Conservation (phyloP, 257 asterid genomes). For the Penstemon davidsonii region DNA sequence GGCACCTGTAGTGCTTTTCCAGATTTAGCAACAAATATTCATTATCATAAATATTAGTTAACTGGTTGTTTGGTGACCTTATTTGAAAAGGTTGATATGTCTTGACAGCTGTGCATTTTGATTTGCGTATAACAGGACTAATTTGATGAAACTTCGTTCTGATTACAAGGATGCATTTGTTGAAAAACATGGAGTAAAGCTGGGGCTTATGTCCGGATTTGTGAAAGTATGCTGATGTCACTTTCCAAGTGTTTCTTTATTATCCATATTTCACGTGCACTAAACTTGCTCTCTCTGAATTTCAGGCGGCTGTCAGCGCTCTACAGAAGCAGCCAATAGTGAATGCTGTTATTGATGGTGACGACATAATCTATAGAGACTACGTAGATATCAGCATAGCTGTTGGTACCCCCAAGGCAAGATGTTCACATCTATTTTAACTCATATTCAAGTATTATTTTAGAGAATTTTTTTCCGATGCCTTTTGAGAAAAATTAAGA, state of each 20-base stretch:
- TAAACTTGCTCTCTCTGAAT: slow-evolving; percentile 24
- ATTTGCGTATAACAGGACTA: slow-evolving; percentile 61
- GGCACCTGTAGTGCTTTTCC: slow-evolving; percentile 20
- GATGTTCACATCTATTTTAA: slow-evolving; percentile 22
- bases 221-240: slow-evolving; percentile 58
- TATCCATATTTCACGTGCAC: slow-evolving; percentile 11
- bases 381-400: slow-evolving; percentile 89
- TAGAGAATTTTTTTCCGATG: too few species aligned
- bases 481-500: too few species aligned
- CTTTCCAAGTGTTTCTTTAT: not conserved
- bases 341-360: slow-evolving; percentile 95
- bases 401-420: slow-evolving; percentile 94
- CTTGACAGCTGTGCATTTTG: slow-evolving; percentile 19
- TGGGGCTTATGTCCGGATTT: slow-evolving; percentile 95
- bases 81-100: not conserved
- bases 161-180: slow-evolving; percentile 91
- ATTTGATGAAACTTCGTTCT: slow-evolving; percentile 94
- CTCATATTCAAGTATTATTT: not conserved
- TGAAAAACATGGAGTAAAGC: slow-evolving; percentile 97
- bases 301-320: slow-evolving; percentile 92
- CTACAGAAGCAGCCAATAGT: slow-evolving; percentile 84
- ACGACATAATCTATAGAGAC: slow-evolving; percentile 87
- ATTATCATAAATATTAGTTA: not conserved
- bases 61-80: slow-evolving; percentile 17
- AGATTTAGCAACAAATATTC: not conserved